Percentiles rank a stretch among this genome's conserved stretches.
phyloP scores from a whole-genome alignment of 2,329 filamentous ascomycete species.

The Ascochyta koolunga region DNA sequence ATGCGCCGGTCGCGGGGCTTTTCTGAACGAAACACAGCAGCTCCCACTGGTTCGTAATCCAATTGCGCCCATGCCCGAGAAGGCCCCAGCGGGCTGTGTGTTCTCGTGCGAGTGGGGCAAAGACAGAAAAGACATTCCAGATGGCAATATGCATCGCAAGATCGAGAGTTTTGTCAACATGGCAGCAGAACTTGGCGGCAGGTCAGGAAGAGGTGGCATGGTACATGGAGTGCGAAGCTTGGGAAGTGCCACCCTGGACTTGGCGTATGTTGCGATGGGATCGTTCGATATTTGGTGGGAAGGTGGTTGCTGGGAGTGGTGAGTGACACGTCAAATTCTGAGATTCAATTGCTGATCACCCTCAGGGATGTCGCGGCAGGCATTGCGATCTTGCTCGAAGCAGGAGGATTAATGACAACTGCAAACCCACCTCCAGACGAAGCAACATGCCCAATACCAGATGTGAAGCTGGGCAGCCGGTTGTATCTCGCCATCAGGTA shows the following conservation, averaged over 20 bases:
- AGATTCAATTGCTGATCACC: constrained; percentile 14
- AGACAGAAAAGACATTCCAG: constrained; percentile 68
- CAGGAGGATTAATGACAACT: constrained; percentile 74
- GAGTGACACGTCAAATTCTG: background rate
- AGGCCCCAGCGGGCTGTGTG: constrained; percentile 71
- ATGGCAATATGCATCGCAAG: constrained; percentile 73
- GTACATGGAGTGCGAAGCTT: constrained; percentile 77
- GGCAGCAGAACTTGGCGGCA: constrained; percentile 68
- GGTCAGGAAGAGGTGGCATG: constrained; percentile 74
- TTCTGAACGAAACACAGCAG: constrained; percentile 67
- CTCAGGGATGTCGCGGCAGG: constrained; percentile 75
- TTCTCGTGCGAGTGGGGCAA: constrained; percentile 83
- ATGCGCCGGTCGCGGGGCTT: constrained; percentile 69
- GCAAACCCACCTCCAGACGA: constrained; percentile 71
- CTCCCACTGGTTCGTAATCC: constrained; percentile 70
- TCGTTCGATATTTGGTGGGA: constrained; percentile 84
- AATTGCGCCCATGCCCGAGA: constrained; percentile 65
- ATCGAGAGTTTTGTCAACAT: constrained; percentile 77
- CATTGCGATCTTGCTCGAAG: constrained; percentile 73
- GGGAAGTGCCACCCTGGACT: constrained; percentile 73
- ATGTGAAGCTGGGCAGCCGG: constrained; percentile 68
- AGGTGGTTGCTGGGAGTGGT: constrained; percentile 82
- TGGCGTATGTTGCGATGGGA: constrained; percentile 78
- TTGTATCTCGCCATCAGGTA: constrained; percentile 73
- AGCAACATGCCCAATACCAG: constrained; percentile 62